phyloP scores from a whole-genome alignment of 148 eudicot genomes.

The Diospyros kaki region DNA sequence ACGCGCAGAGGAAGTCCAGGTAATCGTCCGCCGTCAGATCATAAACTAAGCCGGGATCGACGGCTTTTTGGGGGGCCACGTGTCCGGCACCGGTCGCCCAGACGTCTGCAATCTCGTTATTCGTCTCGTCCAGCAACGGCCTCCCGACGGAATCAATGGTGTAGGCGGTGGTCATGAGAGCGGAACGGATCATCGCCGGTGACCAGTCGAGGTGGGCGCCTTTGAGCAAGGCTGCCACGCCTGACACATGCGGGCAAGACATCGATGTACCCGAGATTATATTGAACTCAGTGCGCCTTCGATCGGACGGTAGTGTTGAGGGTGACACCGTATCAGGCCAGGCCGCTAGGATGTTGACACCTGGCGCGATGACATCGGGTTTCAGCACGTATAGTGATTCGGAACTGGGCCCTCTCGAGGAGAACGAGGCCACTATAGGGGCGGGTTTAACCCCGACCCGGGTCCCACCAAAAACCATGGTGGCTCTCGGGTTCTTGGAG shows the following conservation, averaged over 20 bases:
- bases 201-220: constrained; percentile 56
- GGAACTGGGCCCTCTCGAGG: constrained; percentile 39
- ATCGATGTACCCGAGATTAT: constrained; percentile 50
- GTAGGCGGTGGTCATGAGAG: constrained; percentile 54
- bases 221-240: constrained; percentile 38
- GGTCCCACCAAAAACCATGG: constrained; percentile 32
- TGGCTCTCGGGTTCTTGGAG: constrained; percentile 28
- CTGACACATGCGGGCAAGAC: constrained; percentile 53
- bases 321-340: constrained; percentile 41
- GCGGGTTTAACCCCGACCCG: constrained; percentile 35
- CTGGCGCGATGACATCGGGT: constrained; percentile 50
- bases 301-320: constrained; percentile 13
- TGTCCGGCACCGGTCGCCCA: constrained; percentile 52
- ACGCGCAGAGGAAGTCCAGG: constrained; percentile 39
- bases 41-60: constrained; percentile 50
- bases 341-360: constrained; percentile 46
- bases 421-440: constrained; percentile 42
- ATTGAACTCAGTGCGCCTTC: constrained; percentile 38
- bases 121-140: constrained; percentile 29
- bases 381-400: constrained; percentile 28
- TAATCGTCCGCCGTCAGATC: constrained; percentile 38
- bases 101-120: constrained; percentile 13
- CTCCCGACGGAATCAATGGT: constrained; percentile 15
- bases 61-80: constrained; percentile 41
- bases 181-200: constrained; percentile 46